Conservation (phyloP, 176 grass and related monocot species). For the Phoenix dactylifera region DNA sequence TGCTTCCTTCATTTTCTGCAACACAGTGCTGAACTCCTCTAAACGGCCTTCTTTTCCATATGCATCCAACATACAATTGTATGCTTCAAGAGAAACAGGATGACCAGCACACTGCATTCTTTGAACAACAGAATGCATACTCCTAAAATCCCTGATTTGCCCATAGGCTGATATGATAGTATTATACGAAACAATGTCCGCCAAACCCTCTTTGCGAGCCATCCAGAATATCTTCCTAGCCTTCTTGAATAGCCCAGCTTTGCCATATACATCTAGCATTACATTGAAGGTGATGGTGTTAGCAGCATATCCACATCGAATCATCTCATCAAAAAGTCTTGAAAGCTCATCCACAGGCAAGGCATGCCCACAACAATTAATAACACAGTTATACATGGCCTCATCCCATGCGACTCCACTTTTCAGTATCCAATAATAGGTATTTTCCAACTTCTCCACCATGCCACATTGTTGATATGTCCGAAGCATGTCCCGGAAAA, state of each 20-base stretch:
- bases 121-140: constrained; percentile 49
- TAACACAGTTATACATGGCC: constrained; percentile 88
- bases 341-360: constrained; percentile 83
- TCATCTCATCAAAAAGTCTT: constrained; percentile 88
- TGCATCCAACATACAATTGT: constrained; percentile 82
- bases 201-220: constrained; percentile 58
- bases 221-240: constrained; percentile 63
- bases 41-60: constrained; percentile 72
- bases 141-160: constrained; percentile 46
- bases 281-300: constrained; percentile 77
- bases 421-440: constrained; percentile 80
- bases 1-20: constrained; percentile 76
- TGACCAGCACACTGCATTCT: constrained; percentile 63
- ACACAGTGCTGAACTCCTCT: constrained; percentile 57
- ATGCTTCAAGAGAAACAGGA: constrained; percentile 65
- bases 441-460: constrained; percentile 60
- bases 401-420: constrained; percentile 57
- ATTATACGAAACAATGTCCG: constrained; percentile 77
- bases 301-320: constrained; percentile 35
- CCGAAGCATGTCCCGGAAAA: constrained; percentile 84
- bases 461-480: constrained; percentile 61
- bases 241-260: constrained; percentile 57
- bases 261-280: constrained; percentile 82
- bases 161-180: constrained; percentile 79
- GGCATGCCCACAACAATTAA: constrained; percentile 76